Evolutionary conservation across 306 rosid species (phyloP).

Genomic region (Trifolium fragiferum): DNA sequence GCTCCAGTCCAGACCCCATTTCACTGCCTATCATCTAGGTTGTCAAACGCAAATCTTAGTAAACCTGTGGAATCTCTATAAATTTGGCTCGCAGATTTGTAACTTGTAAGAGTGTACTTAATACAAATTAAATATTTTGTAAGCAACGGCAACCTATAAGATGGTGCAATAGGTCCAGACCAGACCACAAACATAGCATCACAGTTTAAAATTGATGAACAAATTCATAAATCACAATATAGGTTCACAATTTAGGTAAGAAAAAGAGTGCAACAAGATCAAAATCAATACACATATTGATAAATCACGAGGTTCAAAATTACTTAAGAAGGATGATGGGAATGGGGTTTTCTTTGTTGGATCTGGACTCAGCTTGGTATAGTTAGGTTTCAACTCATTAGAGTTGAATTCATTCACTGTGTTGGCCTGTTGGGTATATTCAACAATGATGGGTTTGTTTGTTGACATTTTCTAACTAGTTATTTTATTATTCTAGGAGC

Average conservation of each 20-base stretch:
- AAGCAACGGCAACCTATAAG: neutral
- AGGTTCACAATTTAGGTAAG: neutral
- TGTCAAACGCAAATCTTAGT: neutral
- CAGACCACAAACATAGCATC: neutral
- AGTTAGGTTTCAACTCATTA: neutral
- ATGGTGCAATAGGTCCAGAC: neutral
- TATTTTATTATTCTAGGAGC: neutral
- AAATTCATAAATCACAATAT: neutral
- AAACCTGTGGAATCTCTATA: neutral
- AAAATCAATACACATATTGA: neutral
- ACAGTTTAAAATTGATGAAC: neutral
- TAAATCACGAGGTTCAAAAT: neutral
- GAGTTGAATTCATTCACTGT: neutral
- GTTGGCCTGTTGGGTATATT: neutral
- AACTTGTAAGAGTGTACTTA: neutral
- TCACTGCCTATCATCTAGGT: slow-evolving; percentile 4
- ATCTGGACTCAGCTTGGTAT: neutral
- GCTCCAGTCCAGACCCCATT: neutral
- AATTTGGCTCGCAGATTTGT: neutral
- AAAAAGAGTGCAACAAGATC: neutral
- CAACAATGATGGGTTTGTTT: neutral
- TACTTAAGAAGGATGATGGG: neutral
- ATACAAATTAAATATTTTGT: slow-evolving; percentile 14
- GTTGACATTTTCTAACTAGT: neutral
- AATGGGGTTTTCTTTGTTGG: neutral